Evolutionary conservation across 2,329 filamentous ascomycete genomes (phyloP), one percentile per base, ranked within the genome.

Genomic region (Periconia digitata): DNA sequence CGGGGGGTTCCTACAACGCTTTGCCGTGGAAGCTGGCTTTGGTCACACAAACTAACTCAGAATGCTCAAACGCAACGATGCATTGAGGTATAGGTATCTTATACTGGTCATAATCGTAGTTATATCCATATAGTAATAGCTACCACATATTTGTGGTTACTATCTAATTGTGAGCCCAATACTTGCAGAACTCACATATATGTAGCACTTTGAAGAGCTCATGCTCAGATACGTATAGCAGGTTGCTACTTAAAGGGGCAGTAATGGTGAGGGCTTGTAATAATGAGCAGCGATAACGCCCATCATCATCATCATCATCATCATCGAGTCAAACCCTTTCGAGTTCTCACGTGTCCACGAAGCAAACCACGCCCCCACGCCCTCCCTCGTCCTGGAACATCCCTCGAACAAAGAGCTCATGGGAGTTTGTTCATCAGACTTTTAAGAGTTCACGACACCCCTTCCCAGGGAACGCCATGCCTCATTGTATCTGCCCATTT

Each of bases 1-100:
- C 52, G 23, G 58, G 23, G 29, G 35, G 24, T 17, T 51, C 52
- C 24, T 75, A 74, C 41, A 73, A 74, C 44, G 50, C 59, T 1
- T 50, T 74, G 48, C 72, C 71, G 15, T 74, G 72, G 70, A 59
- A 54, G 43, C 51, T 74, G 49, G 72, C 59, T 0, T 45, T 74
- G 21, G 49, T 71, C 13, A 71, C 64, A 4, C 63, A 66, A 47
- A 24, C 43, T 16, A 22, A 42, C 41, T 22, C 13, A 21, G 15
- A 20, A 18, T 47, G 32, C 16, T 42, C 39, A 43, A 38, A 10
- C n/a, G 13, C 23, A 12, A 24, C n/a, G 35, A 5, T 17, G 15
- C 35, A 8, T 3, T 20, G 35, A 37, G 18, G 35, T 7, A 16
- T 4, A 16, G 35, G 15, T 16, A 17, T 13, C 3, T 37, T 13